Evolutionary conservation across 2,329 filamentous ascomycete species (phyloP).

Genomic region (Rasamsonia emersonii): DNA sequence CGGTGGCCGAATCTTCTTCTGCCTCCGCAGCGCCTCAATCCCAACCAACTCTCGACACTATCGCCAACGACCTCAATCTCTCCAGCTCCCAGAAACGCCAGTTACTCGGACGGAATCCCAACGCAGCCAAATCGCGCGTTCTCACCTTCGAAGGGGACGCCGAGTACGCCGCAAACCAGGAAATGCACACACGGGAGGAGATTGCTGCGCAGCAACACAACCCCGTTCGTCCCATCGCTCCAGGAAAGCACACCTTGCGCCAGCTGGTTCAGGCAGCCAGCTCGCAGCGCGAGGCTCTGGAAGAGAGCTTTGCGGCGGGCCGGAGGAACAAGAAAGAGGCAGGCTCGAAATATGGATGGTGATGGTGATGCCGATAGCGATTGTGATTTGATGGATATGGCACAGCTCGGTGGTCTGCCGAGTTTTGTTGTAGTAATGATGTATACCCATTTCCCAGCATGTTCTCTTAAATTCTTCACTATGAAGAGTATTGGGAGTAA

Average conservation of each 20-base stretch:
- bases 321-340: constrained; percentile 73
- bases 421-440: too few species aligned
- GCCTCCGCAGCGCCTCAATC: constrained; percentile 9
- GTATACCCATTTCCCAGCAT: too few species aligned
- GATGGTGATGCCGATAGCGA: too few species aligned
- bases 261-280: constrained; percentile 78
- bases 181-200: constrained; percentile 52
- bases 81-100: constrained; percentile 69
- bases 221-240: constrained; percentile 70
- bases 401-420: too few species aligned
- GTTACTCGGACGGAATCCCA: constrained; percentile 63
- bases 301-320: constrained; percentile 83
- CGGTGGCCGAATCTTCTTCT: constrained; percentile 6
- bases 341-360: constrained; percentile 78
- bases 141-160: constrained; percentile 82
- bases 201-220: constrained; percentile 56
- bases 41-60: constrained; percentile 54
- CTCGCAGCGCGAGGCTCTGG: constrained; percentile 75
- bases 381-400: too few species aligned
- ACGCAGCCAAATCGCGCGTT: constrained; percentile 52
- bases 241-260: constrained; percentile 81
- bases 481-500: too few species aligned
- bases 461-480: too few species aligned
- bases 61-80: constrained; percentile 72
- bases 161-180: constrained; percentile 81